Percentiles rank a stretch among this genome's conserved stretches.
Conservation (phyloP, 2,329 filamentous ascomycete genomes). For the Phaeoacremonium minimum region DNA sequence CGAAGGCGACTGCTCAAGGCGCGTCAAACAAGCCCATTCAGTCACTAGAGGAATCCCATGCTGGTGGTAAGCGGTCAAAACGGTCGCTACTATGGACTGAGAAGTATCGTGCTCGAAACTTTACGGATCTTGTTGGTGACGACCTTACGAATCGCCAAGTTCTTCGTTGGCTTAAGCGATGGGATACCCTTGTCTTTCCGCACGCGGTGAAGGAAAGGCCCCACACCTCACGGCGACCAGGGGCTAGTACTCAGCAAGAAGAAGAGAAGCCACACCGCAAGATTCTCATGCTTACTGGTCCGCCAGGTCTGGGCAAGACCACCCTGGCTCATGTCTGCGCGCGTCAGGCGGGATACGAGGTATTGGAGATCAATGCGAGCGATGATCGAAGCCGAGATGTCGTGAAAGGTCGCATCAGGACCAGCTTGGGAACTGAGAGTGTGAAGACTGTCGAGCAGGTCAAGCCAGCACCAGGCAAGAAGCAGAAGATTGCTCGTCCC, state of each 20-base stretch:
- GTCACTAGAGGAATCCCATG: slow-evolving; percentile 33
- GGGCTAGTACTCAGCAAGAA: slow-evolving; percentile 40
- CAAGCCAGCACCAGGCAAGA: slow-evolving; percentile 28
- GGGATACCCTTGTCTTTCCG: slow-evolving; percentile 92
- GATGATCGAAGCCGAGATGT: slow-evolving; percentile 89
- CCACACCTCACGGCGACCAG: slow-evolving; percentile 35
- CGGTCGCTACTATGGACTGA: slow-evolving; percentile 82
- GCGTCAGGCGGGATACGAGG: slow-evolving; percentile 90
- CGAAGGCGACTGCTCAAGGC: slow-evolving; percentile 18
- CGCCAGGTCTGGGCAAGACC: slow-evolving; percentile 92
- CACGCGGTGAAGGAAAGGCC: slow-evolving; percentile 59
- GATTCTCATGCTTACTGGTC: slow-evolving; percentile 84
- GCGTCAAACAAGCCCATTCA: slow-evolving; percentile 27
- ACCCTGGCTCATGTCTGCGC: slow-evolving; percentile 96
- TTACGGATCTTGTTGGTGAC: slow-evolving; percentile 90
- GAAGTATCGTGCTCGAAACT: slow-evolving; percentile 89
- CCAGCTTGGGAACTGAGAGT: slow-evolving; percentile 89
- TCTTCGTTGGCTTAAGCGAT: slow-evolving; percentile 87
- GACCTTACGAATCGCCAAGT: slow-evolving; percentile 90
- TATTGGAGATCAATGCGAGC: slow-evolving; percentile 95
- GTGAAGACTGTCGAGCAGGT: slow-evolving; percentile 70
- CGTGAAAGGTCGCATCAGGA: slow-evolving; percentile 85
- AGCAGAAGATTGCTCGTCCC: slow-evolving; percentile 73
- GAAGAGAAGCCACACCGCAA: slow-evolving; percentile 80
- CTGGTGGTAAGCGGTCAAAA: slow-evolving; percentile 32